Evolutionary conservation across 306 rosid species (phyloP).

Genomic region (Trifolium dubium): DNA sequence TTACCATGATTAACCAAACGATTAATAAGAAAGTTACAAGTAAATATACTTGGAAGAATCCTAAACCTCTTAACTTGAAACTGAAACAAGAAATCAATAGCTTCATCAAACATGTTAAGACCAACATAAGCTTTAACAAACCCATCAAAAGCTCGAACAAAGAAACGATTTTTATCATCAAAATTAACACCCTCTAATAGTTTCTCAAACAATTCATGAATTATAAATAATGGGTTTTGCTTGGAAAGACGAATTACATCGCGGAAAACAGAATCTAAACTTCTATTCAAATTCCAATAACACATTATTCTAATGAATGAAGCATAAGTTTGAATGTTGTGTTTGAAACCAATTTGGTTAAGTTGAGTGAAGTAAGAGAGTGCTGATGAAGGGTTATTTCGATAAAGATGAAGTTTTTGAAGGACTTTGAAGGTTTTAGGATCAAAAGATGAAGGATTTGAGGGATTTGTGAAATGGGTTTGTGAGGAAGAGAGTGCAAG

Average conservation of each 20-base stretch:
- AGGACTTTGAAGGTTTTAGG: constrained; percentile 47
- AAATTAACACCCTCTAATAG: constrained; percentile 39
- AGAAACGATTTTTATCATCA: constrained; percentile 15
- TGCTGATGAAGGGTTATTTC: constrained; percentile 56
- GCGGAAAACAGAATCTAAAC: constrained; percentile 59
- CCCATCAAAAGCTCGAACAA: constrained; percentile 53
- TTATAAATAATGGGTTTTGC: constrained; percentile 37
- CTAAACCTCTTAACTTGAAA: constrained; percentile 56
- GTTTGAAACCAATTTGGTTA: constrained; percentile 55
- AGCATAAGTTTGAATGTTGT: constrained; percentile 57
- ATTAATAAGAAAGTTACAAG: constrained; percentile 73
- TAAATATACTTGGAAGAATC: constrained; percentile 58
- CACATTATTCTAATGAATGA: constrained; percentile 62
- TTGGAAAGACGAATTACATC: constrained; percentile 48
- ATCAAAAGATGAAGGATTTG: constrained; percentile 7
- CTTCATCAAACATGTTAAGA: constrained; percentile 69
- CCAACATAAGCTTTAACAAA: constrained; percentile 65
- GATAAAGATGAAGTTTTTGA: constrained; percentile 46
- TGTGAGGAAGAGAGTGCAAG: constrained; percentile 32
- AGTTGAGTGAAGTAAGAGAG: constrained; percentile 51
- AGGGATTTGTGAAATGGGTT: not conserved
- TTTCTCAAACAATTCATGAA: constrained; percentile 50
- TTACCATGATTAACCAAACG: constrained; percentile 55
- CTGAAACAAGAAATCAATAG: constrained; percentile 54
- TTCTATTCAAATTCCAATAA: constrained; percentile 56